Percentiles rank a stretch among this genome's conserved stretches.
These are phyloP conservation scores for Starmerella powellii DNA, from an alignment of 805 yeast species.

Conservation along the genomic window DNA sequence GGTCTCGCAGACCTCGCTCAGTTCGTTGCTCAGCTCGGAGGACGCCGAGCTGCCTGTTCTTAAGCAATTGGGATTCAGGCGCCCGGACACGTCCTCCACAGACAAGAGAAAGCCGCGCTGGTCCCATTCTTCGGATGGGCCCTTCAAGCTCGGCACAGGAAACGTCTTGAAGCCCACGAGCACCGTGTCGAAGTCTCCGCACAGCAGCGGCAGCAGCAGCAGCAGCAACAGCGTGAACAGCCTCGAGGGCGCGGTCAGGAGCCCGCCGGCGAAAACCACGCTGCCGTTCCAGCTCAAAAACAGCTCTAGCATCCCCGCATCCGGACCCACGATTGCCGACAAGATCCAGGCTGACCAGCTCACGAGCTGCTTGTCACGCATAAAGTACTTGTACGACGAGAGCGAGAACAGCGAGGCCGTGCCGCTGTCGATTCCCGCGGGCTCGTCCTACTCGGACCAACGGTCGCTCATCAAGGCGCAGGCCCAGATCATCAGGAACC, in stretches of 20 bases:
- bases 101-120: not conserved
- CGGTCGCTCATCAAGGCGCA: constrained; percentile 15
- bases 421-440: constrained; percentile 2
- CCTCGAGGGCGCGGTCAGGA: not conserved
- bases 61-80: constrained; percentile 4
- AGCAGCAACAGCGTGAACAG: not conserved
- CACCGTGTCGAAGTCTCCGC: not conserved
- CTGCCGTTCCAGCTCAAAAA: no score
- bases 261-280: no score
- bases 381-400: constrained; percentile 17
- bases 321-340: no score
- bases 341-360: constrained; percentile 4
- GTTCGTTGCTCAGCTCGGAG: not conserved
- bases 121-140: not conserved
- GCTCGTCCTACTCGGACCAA: constrained; percentile 9
- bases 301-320: no score
- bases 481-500: constrained; percentile 25
- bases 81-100: not conserved
- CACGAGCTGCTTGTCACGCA: constrained; percentile 14
- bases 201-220: constrained; percentile 1
- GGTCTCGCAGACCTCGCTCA: not conserved
- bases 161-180: not conserved
- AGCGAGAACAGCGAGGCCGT: constrained; percentile 8
- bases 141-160: not conserved
- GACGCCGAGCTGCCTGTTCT: constrained; percentile 1